Evolutionary conservation across 768 basidiomycete species (phyloP).

Genomic region (Pleurotus platypus): DNA sequence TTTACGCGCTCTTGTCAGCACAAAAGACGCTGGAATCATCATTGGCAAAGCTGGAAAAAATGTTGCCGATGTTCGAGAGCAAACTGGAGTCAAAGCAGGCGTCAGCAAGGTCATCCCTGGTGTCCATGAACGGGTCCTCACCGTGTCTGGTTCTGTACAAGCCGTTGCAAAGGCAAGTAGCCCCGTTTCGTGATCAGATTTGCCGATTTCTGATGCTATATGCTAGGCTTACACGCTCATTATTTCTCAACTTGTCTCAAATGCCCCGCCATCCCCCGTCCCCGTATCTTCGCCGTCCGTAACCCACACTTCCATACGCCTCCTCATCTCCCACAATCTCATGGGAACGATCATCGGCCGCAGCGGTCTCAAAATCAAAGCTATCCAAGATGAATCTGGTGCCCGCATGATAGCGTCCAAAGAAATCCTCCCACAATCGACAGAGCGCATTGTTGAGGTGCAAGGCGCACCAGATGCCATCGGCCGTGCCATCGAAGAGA

Average conservation of each 20-base stretch:
- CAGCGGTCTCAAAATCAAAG: conserved; percentile 95
- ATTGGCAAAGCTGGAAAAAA: conserved; percentile 97
- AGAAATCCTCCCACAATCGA: conserved; percentile 99
- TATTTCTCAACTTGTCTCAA: conserved; percentile 83
- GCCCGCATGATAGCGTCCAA: conserved; percentile 99
- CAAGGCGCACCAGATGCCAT: conserved; percentile 93
- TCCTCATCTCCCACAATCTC: conserved; percentile 97
- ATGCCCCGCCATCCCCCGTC: conserved; percentile 70
- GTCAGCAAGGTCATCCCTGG: conserved; percentile 98
- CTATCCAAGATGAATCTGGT: conserved; percentile 94
- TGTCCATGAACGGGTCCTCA: conserved; percentile 96
- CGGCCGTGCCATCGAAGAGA: conserved; percentile 90
- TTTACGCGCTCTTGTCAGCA: conserved; percentile 91
- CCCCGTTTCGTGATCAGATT: conserved; percentile 12
- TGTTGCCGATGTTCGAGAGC: conserved; percentile 93
- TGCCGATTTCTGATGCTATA: conserved; percentile 13
- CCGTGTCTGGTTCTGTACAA: conserved; percentile 89
- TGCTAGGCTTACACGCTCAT: conserved; percentile 93
- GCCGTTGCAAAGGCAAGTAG: conserved; percentile 78
- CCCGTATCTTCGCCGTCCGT: conserved; percentile 67
- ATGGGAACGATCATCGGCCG: conserved; percentile 99
- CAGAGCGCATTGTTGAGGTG: conserved; percentile 97
- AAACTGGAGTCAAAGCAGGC: conserved; percentile 96
- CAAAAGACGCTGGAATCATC: conserved; percentile 96
- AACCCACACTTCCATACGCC: conserved; percentile 86